Evolutionary conservation across 768 basidiomycete species (phyloP).

Genomic region (Imleria badia): DNA sequence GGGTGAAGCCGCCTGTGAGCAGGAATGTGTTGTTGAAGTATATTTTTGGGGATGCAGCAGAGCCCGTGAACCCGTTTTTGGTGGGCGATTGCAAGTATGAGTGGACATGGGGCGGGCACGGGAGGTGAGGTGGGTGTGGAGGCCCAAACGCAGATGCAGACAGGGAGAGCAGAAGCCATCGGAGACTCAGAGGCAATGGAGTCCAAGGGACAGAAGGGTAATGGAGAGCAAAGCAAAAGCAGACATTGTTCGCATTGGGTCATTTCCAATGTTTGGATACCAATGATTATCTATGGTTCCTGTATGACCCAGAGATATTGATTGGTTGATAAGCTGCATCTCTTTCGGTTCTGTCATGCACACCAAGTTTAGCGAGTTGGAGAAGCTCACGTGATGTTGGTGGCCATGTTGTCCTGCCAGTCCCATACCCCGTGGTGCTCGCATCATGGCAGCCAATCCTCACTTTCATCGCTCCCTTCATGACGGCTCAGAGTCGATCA

Average conservation of each 20-base stretch:
- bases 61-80: constrained; percentile 35
- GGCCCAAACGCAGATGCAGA: not conserved
- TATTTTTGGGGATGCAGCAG: constrained; percentile 42
- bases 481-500: constrained; percentile 7
- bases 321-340: no score
- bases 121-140: not conserved
- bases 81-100: constrained; percentile 17
- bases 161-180: not conserved
- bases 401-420: no score
- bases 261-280: constrained; percentile 38
- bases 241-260: constrained; percentile 74
- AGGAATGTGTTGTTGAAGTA: constrained; percentile 69
- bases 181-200: no score
- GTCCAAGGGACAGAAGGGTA: constrained; percentile 74
- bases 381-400: no score
- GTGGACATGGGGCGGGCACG: not conserved
- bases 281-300: no score
- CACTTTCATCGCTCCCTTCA: constrained; percentile 5
- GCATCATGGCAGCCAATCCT: constrained; percentile 25
- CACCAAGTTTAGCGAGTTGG: no score
- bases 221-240: constrained; percentile 83
- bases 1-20: constrained; percentile 47
- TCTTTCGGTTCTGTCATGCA: no score
- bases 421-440: no score
- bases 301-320: no score